phyloP scores from a whole-genome alignment of 202 grass and related monocot genomes.

The Elaeis oleifera region DNA sequence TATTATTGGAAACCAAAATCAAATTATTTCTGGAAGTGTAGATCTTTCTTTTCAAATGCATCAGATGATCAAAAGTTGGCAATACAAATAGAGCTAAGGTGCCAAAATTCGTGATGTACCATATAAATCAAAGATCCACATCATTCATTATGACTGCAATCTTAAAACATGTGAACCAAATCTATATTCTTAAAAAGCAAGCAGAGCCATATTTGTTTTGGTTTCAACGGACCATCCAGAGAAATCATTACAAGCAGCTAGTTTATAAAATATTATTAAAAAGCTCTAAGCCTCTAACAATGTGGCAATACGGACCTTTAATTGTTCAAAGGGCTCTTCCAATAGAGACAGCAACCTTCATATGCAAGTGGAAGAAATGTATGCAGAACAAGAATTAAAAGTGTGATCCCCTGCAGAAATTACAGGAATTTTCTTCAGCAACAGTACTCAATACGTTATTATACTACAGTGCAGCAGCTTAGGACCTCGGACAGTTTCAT shows the following conservation, averaged over 20 bases:
- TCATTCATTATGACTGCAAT: not conserved
- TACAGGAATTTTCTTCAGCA: not conserved
- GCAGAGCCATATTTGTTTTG: too few relatives aligned
- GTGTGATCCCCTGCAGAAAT: slow-evolving; percentile 60
- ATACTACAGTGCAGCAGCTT: too few relatives aligned
- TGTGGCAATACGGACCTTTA: slow-evolving; percentile 45
- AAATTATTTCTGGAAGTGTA: not conserved
- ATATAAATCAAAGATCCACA: not conserved
- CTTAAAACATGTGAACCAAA: too few relatives aligned
- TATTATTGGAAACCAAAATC: not conserved
- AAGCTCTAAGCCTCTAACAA: too few relatives aligned
- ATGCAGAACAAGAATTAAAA: slow-evolving; percentile 64
- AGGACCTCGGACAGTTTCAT: too few relatives aligned
- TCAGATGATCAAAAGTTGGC: not conserved
- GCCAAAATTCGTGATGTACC: not conserved
- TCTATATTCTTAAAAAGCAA: too few relatives aligned
- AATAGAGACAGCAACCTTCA: slow-evolving; percentile 66
- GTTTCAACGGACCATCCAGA: too few relatives aligned
- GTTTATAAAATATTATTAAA: too few relatives aligned
- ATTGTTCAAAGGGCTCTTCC: slow-evolving; percentile 64
- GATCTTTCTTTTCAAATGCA: too few relatives aligned
- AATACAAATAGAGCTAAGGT: not conserved
- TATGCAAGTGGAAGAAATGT: slow-evolving; percentile 81
- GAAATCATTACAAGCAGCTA: too few relatives aligned
- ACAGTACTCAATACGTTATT: not conserved